These are phyloP conservation scores for Trypanosoma avium DNA, from an alignment of 208 protist species.

Conservation along the genomic window DNA sequence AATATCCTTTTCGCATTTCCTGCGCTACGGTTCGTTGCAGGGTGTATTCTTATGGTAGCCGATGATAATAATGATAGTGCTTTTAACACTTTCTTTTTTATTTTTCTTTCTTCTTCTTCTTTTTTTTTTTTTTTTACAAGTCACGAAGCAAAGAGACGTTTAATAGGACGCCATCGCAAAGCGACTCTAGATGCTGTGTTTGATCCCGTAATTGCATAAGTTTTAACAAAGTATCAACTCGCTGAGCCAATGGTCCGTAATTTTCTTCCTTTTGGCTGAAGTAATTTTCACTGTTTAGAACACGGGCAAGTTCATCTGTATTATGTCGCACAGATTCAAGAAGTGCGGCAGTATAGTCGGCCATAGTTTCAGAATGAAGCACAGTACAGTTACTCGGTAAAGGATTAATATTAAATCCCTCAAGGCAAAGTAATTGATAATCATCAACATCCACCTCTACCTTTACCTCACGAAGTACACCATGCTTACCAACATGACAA, in stretches of 20 bases:
- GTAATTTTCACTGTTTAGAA: slow-evolving; percentile 44
- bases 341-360: slow-evolving; percentile 55
- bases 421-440: slow-evolving; percentile 57
- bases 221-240: slow-evolving; percentile 48
- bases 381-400: slow-evolving; percentile 37
- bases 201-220: slow-evolving; percentile 62
- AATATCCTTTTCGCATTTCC: too few relatives aligned
- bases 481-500: slow-evolving; percentile 39
- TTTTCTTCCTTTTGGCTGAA: slow-evolving; percentile 41
- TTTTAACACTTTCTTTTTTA: neutral
- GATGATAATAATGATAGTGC: too few relatives aligned
- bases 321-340: slow-evolving; percentile 50
- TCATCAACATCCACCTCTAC: slow-evolving; percentile 62
- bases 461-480: slow-evolving; percentile 63
- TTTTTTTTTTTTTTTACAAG: slow-evolving; percentile 26
- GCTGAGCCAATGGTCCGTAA: slow-evolving; percentile 40
- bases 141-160: slow-evolving; percentile 41
- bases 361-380: slow-evolving; percentile 40
- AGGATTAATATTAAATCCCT: slow-evolving; percentile 22
- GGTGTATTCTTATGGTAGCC: too few relatives aligned
- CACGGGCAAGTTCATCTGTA: slow-evolving; percentile 30
- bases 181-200: slow-evolving; percentile 59
- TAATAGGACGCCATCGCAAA: slow-evolving; percentile 56
- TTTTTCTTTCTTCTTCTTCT: slow-evolving; percentile 15
- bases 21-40: too few relatives aligned